Evolutionary conservation across 139 green algal species (phyloP).

Genomic region (Tetraselmis chui): DNA sequence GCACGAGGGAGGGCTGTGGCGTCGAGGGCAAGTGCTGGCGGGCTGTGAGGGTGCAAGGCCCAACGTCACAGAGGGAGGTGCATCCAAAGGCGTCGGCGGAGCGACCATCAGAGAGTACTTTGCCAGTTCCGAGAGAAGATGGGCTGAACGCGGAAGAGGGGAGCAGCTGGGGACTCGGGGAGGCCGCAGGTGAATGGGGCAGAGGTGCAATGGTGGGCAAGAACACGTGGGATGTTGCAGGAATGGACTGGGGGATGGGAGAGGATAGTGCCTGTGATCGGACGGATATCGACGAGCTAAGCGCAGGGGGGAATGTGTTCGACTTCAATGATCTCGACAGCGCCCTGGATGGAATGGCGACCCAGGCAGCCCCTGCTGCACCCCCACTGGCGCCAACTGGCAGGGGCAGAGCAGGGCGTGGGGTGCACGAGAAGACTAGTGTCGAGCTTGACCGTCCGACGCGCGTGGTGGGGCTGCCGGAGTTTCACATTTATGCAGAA

Average conservation of each 20-base stretch:
- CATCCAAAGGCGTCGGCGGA: not conserved
- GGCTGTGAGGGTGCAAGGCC: not conserved
- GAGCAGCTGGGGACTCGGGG: not conserved
- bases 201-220: too few species aligned
- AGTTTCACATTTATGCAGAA: not conserved
- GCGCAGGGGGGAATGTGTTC: not conserved
- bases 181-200: not conserved
- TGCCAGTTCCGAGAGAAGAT: not conserved
- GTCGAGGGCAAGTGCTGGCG: not conserved
- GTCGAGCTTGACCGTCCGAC: too few species aligned
- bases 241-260: not conserved
- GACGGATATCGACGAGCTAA: not conserved
- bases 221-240: not conserved
- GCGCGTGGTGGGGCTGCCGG: not conserved
- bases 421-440: too few species aligned
- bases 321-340: not conserved
- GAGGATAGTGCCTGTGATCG: too few species aligned
- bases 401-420: too few species aligned
- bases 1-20: not conserved
- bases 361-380: too few species aligned
- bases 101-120: too few species aligned
- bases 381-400: too few species aligned
- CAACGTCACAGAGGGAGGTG: not conserved
- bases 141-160: not conserved
- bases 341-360: not conserved